Evolutionary conservation across 2,329 filamentous ascomycete genomes (phyloP), one percentile per base, ranked within the genome.

Genomic region (Colletotrichum sp.): DNA sequence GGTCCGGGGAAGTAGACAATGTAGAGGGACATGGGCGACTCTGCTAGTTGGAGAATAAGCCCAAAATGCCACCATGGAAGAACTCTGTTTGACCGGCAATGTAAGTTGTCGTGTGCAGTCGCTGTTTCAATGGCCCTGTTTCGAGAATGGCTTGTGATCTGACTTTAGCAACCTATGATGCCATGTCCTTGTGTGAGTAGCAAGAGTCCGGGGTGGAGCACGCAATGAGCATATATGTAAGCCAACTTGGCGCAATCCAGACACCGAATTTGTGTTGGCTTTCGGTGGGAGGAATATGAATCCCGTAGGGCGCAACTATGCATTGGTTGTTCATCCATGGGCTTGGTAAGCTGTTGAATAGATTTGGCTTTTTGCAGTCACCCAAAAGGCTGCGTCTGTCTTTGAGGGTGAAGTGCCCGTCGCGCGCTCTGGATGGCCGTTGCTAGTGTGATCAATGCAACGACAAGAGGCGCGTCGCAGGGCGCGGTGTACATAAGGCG

Each of bases 381-480:
- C 3, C n/a, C 43, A 36, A 28, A 27, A 22, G 52, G 28, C 10
- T n/a, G 56, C 18, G 56, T 61, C 18, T 32, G 56, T 72, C 12
- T 22, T 10, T 32, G 48, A 65, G 43, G 52, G 43, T 58, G 25
- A 64, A 34, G 39, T 30, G 66, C 22, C 22, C 9, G n/a, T 48
- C 18, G 43, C 55, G 34, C 34, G 43, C 55, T 52, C 34, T 62
- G 56, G 13, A 39, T 48, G 28, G 36, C 18, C n/a, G 65, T 58
- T 65, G n/a, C 66, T 66, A 56, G 68, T 25, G 34, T n/a, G 22
- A 30, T 28, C 25, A 39, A 34, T 27, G 30, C 12, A 27, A 48
- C 56, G 70, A 65, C 73, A 65, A 73, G 73, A 64, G 73, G 73
- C 70, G 69, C 18, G 12, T 48, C 18, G 73, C 43, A 75, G 73